These are phyloP conservation scores for Ulota crispa DNA, from an alignment of 225 moss, liverwort and hornwort species.

Conservation along the genomic window DNA sequence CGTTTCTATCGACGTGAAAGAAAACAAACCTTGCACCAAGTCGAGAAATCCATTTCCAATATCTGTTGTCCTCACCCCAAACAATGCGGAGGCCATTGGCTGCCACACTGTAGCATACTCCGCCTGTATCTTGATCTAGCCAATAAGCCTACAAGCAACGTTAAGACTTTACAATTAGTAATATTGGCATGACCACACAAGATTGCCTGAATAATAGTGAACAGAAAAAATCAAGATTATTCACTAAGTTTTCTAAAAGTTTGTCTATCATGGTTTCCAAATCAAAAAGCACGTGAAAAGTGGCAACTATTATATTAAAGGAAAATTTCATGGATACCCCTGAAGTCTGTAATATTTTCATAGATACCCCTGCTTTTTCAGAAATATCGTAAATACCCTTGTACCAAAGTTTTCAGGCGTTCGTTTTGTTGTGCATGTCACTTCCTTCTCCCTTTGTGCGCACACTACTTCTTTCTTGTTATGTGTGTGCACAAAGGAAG, in stretches of 20 bases:
- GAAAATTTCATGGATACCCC: no score
- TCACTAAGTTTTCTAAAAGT: neutral
- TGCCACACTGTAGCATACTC: constrained; percentile 49
- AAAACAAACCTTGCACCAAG: constrained; percentile 43
- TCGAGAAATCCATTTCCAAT: constrained; percentile 37
- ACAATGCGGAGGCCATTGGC: constrained; percentile 42
- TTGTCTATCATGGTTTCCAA: neutral
- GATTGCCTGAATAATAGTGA: neutral
- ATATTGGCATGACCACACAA: neutral
- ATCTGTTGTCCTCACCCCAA: constrained; percentile 26
- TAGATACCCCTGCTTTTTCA: no score
- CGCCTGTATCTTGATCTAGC: constrained; percentile 52
- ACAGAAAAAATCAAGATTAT: neutral
- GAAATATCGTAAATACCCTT: no score
- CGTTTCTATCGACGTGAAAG: neutral
- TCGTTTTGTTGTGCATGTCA: no score
- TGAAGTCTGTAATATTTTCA: no score
- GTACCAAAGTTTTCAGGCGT: no score
- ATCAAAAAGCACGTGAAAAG: neutral
- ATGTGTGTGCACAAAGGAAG: no score
- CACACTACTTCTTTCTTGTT: no score
- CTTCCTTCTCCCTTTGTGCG: no score
- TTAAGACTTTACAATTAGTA: neutral
- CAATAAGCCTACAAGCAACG: constrained; percentile 45
- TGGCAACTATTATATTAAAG: neutral